Conservation (phyloP, 129 eudicot genomes). For the Calendula officinalis region DNA sequence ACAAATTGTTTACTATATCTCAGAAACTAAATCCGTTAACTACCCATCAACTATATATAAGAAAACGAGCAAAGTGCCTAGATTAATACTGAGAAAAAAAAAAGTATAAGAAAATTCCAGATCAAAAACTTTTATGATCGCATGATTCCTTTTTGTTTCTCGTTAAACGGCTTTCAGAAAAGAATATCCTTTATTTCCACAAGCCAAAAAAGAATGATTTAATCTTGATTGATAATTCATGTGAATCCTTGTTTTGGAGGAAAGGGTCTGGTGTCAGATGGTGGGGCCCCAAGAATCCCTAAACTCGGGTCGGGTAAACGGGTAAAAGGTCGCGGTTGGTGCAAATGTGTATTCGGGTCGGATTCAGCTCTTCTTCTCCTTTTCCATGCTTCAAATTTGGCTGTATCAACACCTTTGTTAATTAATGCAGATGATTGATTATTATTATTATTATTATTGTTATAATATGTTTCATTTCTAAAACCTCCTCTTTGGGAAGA, state of each 20-base stretch:
- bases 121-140: conserved; percentile 24
- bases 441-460: too few species aligned
- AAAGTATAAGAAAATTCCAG: neutral
- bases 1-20: conserved; percentile 42
- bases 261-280: conserved; percentile 52
- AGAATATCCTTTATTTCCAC: conserved; percentile 29
- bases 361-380: conserved; percentile 64
- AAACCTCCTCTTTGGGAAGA: conserved; percentile 52
- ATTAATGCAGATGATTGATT: conserved; percentile 44
- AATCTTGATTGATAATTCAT: conserved; percentile 32
- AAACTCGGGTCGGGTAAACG: conserved; percentile 49
- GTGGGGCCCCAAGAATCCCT: conserved; percentile 92
- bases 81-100: conserved; percentile 17
- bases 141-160: conserved; percentile 35
- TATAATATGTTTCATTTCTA: conserved; percentile 17
- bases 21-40: conserved; percentile 34
- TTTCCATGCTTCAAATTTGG: conserved; percentile 89
- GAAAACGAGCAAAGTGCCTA: conserved; percentile 34
- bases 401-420: conserved; percentile 61
- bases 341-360: conserved; percentile 48
- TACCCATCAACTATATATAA: conserved; percentile 45
- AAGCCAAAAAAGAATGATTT: conserved; percentile 29
- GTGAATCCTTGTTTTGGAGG: conserved; percentile 65
- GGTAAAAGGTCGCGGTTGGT: conserved; percentile 31
- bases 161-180: conserved; percentile 25